These are phyloP conservation scores for Arachis monticola DNA, from an alignment of 331 rosid species.

Conservation along the genomic window DNA sequence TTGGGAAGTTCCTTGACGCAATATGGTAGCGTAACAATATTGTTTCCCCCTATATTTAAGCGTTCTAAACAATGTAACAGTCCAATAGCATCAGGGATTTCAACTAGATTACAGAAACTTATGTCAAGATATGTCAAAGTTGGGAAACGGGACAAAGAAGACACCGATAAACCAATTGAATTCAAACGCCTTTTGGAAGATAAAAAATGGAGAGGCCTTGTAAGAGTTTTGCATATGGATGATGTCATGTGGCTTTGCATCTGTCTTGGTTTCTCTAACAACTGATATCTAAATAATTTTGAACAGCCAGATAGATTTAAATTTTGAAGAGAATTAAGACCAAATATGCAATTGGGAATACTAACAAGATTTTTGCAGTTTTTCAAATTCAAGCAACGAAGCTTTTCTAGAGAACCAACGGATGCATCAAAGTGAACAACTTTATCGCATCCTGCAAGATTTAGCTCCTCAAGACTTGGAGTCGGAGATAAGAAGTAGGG, in stretches of 20 bases:
- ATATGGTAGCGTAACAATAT: not conserved
- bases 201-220: not conserved
- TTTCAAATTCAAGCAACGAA: not conserved
- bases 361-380: not conserved
- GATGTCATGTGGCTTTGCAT: not conserved
- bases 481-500: not conserved
- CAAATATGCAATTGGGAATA: not conserved
- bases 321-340: not conserved
- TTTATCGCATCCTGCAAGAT: slow-evolving; percentile 6
- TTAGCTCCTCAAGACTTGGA: not conserved
- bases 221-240: not conserved
- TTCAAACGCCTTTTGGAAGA: not conserved
- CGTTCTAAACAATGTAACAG: not conserved
- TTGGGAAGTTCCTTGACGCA: not conserved
- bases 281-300: not conserved
- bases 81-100: slow-evolving; percentile 28
- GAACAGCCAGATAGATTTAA: not conserved
- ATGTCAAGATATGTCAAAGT: not conserved
- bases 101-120: slow-evolving; percentile 11
- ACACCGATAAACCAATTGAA: not conserved
- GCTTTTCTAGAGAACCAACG: not conserved
- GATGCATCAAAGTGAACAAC: not conserved
- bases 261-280: not conserved
- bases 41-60: slow-evolving; percentile 3
- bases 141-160: not conserved